Percentiles rank a stretch among this genome's conserved stretches.
Conservation (phyloP, 78 protist genomes). For the Monocercomonoides exilis region DNA sequence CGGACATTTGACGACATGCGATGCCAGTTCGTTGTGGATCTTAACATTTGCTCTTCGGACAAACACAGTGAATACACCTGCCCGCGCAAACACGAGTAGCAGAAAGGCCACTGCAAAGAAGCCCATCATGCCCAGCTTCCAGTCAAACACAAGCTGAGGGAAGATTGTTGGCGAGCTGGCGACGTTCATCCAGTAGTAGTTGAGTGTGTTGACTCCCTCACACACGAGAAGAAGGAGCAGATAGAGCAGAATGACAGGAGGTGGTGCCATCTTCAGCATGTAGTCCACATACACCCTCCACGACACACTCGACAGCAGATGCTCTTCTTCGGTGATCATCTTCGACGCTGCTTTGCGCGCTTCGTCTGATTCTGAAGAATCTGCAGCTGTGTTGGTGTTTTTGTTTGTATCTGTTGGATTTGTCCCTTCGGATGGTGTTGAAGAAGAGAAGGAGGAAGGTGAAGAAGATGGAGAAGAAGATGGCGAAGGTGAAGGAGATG, state of each 20-base stretch:
- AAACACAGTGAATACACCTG: neutral
- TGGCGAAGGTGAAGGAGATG: too few species aligned
- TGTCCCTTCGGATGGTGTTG: too few species aligned
- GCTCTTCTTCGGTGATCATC: neutral
- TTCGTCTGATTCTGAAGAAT: too few species aligned
- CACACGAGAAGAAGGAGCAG: neutral
- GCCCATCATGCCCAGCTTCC: neutral
- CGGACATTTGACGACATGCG: slow-evolving; percentile 64
- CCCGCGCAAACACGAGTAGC: neutral
- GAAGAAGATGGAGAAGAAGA: too few species aligned
- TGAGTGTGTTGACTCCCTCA: neutral
- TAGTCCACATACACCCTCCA: neutral
- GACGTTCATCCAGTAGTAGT: neutral
- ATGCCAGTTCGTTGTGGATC: slow-evolving; percentile 29
- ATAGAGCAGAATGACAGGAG: neutral
- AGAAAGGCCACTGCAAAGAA: neutral
- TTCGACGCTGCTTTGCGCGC: too few species aligned
- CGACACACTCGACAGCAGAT: neutral
- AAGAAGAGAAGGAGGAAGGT: too few species aligned
- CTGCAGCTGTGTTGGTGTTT: too few species aligned
- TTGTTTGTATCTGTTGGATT: too few species aligned
- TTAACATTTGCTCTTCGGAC: neutral
- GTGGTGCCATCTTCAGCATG: neutral
- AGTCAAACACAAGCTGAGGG: neutral
- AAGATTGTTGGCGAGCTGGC: neutral